Evolutionary conservation across 1,284 basidiomycete species (phyloP), one percentile per base, ranked within the genome.

Genomic region (Cystobasidium slooffiae): DNA sequence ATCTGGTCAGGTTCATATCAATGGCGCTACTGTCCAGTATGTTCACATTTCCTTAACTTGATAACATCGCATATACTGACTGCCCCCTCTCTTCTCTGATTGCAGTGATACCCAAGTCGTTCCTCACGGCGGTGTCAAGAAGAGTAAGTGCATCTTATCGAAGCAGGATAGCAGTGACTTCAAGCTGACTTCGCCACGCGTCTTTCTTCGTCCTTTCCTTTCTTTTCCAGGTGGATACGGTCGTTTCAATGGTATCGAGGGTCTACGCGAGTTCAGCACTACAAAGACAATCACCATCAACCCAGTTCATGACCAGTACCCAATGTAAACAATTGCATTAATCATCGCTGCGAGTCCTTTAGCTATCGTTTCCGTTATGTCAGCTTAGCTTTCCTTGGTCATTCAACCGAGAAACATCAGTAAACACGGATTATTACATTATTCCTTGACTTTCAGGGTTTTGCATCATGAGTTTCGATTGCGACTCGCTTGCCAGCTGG

Each of bases 1-100:
- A 20, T 74, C 78, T 0, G 80, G 78, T 8, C 77, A 79, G 69
- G 79, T 81, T 0, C 81, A 82, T 72, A 77, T 82, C 70, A 73
- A 73, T 39, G 70, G 70, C 37, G 47, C 70, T 37, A 73, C 70
- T n/a, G 52, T 73, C 8, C 70, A 73, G 62, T 65, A 55, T 44
- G 70, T 62, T 10, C 20, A 16, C 56, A 4, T 16, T 18, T 59
- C 18, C 24, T 16, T n/a, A 22, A 24, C 46, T 10, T 37, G 16
- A 31, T 37, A 22, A 5, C 31, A 5, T 31, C 5, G 31, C 31
- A 31, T 31, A 31, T 31, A 31, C 31, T 31, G 31, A 31, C 31
- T 31, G 31, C 31, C 31, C 31, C 31, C 31, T 31, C 31, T 31
- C 31, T 31, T 31, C 31, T 31, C 5, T 31, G 18, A 31, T 63